These are phyloP conservation scores for Neopestalotiopsis sp. DNA, from an alignment of 2,329 filamentous ascomycete genomes.

Conservation along the genomic window DNA sequence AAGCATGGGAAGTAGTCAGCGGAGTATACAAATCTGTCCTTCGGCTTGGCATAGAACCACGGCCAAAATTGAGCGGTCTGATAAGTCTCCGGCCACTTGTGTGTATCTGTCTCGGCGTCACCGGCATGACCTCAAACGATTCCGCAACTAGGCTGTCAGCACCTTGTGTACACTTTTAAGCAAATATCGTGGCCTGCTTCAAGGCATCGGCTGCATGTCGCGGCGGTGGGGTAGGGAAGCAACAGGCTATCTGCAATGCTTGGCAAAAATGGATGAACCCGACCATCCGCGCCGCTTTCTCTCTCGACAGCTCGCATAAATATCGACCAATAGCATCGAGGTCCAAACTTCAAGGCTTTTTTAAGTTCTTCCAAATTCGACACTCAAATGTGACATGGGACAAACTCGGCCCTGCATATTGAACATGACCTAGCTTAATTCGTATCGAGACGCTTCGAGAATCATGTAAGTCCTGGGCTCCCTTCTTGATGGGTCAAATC, in stretches of 20 bases:
- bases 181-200: neutral
- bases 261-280: neutral
- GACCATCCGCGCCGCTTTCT: neutral
- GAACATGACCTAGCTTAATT: too few relatives aligned
- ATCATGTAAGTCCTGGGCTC: too few relatives aligned
- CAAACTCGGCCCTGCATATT: too few relatives aligned
- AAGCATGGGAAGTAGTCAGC: neutral
- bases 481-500: too few relatives aligned
- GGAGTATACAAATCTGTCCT: conserved; percentile 2
- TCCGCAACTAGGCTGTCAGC: neutral
- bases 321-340: neutral
- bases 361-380: neutral
- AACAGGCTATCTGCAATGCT: neutral
- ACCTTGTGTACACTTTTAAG: neutral
- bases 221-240: neutral
- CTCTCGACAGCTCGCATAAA: neutral
- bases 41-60: neutral
- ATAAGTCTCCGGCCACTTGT: too few relatives aligned
- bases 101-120: neutral
- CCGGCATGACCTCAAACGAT: neutral
- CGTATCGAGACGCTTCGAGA: too few relatives aligned
- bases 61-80: too few relatives aligned
- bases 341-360: neutral
- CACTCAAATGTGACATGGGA: neutral
- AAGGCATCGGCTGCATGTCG: neutral